Evolutionary conservation across 179 eudicot genomes (phyloP).

Genomic region (Nepenthes alata): DNA sequence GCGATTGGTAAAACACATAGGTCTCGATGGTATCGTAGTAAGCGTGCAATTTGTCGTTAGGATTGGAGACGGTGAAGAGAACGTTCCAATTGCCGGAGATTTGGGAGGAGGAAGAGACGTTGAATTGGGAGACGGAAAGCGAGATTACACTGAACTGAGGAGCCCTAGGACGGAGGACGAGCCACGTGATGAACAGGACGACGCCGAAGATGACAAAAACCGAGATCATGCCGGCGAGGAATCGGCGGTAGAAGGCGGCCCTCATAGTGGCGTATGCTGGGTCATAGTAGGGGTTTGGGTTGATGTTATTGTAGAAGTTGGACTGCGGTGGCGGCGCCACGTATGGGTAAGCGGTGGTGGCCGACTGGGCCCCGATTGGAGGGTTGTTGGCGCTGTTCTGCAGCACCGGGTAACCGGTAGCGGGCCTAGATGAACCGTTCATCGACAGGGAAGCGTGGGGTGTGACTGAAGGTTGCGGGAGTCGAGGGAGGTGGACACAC

Average conservation of each 20-base stretch:
- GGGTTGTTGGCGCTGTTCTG: slow-evolving; percentile 1
- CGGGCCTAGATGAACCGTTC: background rate
- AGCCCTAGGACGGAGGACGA: slow-evolving; percentile 29
- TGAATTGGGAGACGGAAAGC: slow-evolving; percentile 20
- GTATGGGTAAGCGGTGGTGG: slow-evolving; percentile 15
- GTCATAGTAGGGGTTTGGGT: slow-evolving; percentile 5
- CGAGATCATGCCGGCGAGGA: slow-evolving; percentile 17
- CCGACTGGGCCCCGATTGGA: slow-evolving; percentile 1
- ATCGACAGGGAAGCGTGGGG: background rate
- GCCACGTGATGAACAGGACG: slow-evolving; percentile 29
- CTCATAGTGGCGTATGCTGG: slow-evolving; percentile 10
- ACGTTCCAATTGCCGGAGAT: background rate
- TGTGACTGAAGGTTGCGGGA: background rate
- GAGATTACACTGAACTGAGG: slow-evolving; percentile 23
- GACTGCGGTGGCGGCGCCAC: slow-evolving; percentile 9
- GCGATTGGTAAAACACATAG: background rate
- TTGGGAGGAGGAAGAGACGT: slow-evolving; percentile 9
- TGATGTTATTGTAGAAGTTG: slow-evolving; percentile 24
- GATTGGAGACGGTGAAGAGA: background rate
- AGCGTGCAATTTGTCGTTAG: background rate
- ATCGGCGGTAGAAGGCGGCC: slow-evolving; percentile 28
- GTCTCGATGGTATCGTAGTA: background rate
- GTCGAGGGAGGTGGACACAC: background rate
- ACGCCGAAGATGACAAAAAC: slow-evolving; percentile 21
- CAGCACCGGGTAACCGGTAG: background rate